phyloP scores from a whole-genome alignment of 805 yeast genomes.

The Spathaspora boniae region DNA sequence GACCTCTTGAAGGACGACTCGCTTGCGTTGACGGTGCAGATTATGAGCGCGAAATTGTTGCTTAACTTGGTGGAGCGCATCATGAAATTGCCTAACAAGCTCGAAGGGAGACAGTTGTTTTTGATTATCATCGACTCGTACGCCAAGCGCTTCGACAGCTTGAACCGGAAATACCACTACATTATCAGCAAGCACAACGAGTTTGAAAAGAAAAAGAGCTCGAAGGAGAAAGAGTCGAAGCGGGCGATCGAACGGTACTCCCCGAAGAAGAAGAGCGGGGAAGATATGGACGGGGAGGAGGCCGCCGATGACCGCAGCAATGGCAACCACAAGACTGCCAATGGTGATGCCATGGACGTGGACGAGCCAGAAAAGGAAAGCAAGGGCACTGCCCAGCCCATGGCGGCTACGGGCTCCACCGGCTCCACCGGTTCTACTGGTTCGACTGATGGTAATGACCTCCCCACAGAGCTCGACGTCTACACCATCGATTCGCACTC shows the following conservation, averaged over 20 bases:
- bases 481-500: constrained; percentile 37
- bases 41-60: constrained; percentile 90
- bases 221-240: constrained; percentile 41
- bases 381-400: constrained; percentile 12
- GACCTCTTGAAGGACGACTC: constrained; percentile 75
- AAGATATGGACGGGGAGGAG: constrained; percentile 5
- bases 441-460: too few species aligned
- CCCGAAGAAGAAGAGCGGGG: constrained; percentile 16
- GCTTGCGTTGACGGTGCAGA: constrained; percentile 85
- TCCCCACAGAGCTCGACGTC: constrained; percentile 24
- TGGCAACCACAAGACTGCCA: neutral
- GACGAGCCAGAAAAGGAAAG: constrained; percentile 9
- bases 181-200: constrained; percentile 60
- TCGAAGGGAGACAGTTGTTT: constrained; percentile 79
- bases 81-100: constrained; percentile 73
- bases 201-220: constrained; percentile 42
- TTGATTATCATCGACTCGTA: constrained; percentile 86
- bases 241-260: constrained; percentile 38
- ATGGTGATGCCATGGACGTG: constrained; percentile 9
- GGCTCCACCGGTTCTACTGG: too few species aligned
- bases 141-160: constrained; percentile 71
- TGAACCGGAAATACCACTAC: constrained; percentile 68
- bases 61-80: constrained; percentile 87
- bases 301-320: constrained; percentile 1
- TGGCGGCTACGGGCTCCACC: too few species aligned